Evolutionary conservation across 2,329 filamentous ascomycete genomes (phyloP), one percentile per base, ranked within the genome.

Genomic region (Ascomycota sp.): DNA sequence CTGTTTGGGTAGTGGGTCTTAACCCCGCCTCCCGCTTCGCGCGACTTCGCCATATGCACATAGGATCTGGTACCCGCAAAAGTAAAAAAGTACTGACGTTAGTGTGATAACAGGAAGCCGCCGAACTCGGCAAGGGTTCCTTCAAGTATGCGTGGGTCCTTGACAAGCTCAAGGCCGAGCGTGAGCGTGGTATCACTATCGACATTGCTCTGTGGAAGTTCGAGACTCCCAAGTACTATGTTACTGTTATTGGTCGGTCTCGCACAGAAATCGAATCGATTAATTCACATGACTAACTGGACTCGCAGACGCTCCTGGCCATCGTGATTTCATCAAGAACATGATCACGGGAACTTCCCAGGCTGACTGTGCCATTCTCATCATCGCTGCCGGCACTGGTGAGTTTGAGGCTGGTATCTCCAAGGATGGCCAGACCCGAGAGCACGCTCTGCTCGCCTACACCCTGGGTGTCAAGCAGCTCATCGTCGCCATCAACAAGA

Each of bases 271-370:
- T n/a, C n/a, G n/a, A n/a, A n/a, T n/a, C n/a, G n/a, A n/a, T n/a
- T n/a, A 25, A 7, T n/a, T 19, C 3, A 8, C 15, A 12, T 7
- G 17, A 8, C 35, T 44, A 30, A 39, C 38, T 25, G n/a, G n/a
- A 5, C 0, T 2, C 11, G 8, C 45, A 78, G 81, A 98, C 57
- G 89, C 89, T 62, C 89, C 89, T 55, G 89, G 89, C 67, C 89
- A 98, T 69, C 86, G 89, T 89, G 89, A 98, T 60, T 98, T 95
- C 75, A 95, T 98, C 82, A 98, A 98, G 86, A 98, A 95, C 85
- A 98, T 98, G 89, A 98, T 98, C 65, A 95, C 89, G 78, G 89
- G 89, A 85, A 95, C 89, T 57, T 98, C 89, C 63, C 89, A 95
- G 79, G 89, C 89, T 52, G 89, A 98, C 59, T 95, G 89, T 69